Percentiles rank a stretch among this genome's conserved stretches.
Conservation (phyloP, 2,329 filamentous ascomycete species). For the Stachybotrys echinatus region DNA sequence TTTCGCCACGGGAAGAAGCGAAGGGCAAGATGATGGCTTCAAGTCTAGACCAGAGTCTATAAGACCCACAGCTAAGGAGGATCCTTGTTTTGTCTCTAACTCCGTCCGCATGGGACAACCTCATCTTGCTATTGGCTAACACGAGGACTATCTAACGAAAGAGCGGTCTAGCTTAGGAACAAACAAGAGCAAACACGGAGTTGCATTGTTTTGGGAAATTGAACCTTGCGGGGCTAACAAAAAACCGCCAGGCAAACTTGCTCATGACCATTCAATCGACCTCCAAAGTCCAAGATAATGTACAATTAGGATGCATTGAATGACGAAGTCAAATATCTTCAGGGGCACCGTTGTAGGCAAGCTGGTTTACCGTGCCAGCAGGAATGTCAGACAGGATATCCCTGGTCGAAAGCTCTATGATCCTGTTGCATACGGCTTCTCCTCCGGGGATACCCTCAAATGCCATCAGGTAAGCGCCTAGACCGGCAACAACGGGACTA, state of each 20-base stretch:
- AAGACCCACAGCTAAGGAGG: not conserved
- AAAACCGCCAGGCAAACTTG: too few relatives aligned
- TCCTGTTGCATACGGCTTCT: conserved; percentile 34
- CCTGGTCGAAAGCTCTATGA: conserved; percentile 58
- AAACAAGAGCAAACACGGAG: too few relatives aligned
- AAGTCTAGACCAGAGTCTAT: not conserved
- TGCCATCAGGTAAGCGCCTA: conserved; percentile 71
- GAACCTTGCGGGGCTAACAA: too few relatives aligned
- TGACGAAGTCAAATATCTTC: too few relatives aligned
- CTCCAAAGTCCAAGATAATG: too few relatives aligned
- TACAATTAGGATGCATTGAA: too few relatives aligned
- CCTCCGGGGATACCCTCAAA: conserved; percentile 40
- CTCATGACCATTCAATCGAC: too few relatives aligned
- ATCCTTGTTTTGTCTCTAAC: not conserved
- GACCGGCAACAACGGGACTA: conserved; percentile 84
- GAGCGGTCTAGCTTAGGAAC: not conserved
- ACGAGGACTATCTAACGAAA: not conserved
- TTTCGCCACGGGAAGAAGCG: not conserved
- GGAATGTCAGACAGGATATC: conserved; percentile 73
- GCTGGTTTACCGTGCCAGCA: conserved; percentile 75
- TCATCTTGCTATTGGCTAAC: not conserved
- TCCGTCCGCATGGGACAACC: not conserved
- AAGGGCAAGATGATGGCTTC: not conserved
- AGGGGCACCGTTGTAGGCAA: conserved; percentile 47
- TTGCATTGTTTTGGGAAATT: too few relatives aligned